A percentile compares a stretch with the other conserved stretches of the same genome.
Conservation (phyloP, 2,329 filamentous ascomycete genomes). For the Curvularia sp. region DNA sequence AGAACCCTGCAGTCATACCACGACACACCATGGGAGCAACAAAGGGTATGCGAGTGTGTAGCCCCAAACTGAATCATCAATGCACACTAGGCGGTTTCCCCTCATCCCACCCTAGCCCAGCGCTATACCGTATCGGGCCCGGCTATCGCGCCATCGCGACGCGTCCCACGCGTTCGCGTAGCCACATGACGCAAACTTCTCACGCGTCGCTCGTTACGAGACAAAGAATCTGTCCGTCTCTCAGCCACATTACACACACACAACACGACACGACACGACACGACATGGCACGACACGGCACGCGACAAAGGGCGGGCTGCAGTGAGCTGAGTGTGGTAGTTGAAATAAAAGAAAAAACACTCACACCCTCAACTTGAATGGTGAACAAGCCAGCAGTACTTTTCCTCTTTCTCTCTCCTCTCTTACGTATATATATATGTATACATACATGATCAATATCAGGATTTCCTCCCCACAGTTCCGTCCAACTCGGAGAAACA, state of each 20-base stretch:
- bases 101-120: conserved; percentile 1
- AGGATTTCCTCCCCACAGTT: too few relatives aligned
- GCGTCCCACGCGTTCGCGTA: conserved; percentile 35
- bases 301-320: too few relatives aligned
- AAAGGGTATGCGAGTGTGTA: not conserved
- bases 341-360: not conserved
- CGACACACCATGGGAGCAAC: not conserved
- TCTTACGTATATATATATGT: too few relatives aligned
- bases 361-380: too few relatives aligned
- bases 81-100: conserved; percentile 11
- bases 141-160: conserved; percentile 19
- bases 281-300: not conserved
- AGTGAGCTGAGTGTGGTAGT: not conserved
- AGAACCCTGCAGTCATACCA: not conserved
- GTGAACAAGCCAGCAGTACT: too few relatives aligned
- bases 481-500: too few relatives aligned
- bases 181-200: conserved; percentile 23
- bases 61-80: not conserved
- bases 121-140: conserved; percentile 8
- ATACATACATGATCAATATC: too few relatives aligned
- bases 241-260: not conserved
- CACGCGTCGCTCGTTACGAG: conserved; percentile 27
- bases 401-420: too few relatives aligned
- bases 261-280: not conserved
- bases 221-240: conserved; percentile 1